phyloP scores from a whole-genome alignment of 768 basidiomycete genomes.

The Suillus brevipes region DNA sequence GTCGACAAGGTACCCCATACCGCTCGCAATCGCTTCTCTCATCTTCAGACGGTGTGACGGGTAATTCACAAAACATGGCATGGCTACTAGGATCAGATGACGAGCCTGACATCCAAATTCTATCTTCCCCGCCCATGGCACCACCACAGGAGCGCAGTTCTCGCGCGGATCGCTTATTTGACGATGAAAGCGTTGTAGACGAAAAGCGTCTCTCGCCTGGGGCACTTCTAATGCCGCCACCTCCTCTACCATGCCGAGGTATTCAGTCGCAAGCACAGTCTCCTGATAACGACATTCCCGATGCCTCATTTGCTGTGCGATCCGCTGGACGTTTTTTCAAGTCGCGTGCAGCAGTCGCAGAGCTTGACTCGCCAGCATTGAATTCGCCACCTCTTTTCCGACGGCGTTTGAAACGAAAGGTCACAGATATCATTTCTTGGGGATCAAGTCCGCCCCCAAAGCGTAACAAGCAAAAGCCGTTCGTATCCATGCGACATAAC shows the following conservation, averaged over 20 bases:
- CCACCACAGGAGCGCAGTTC: slow-evolving; percentile 12
- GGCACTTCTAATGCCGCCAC: slow-evolving; percentile 35
- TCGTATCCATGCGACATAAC: slow-evolving; percentile 38
- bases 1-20: slow-evolving; percentile 16
- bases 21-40: slow-evolving; percentile 17
- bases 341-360: slow-evolving; percentile 24
- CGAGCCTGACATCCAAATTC: slow-evolving; percentile 51
- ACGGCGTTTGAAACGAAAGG: slow-evolving; percentile 28
- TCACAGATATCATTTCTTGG: slow-evolving; percentile 26
- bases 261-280: slow-evolving; percentile 20
- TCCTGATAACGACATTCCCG: slow-evolving; percentile 31
- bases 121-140: slow-evolving; percentile 49
- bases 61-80: slow-evolving; percentile 46
- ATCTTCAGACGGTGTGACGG: slow-evolving; percentile 7
- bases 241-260: slow-evolving; percentile 30
- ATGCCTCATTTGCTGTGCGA: slow-evolving; percentile 48
- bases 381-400: slow-evolving; percentile 34
- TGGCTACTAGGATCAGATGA: slow-evolving; percentile 72
- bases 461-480: slow-evolving; percentile 16
- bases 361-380: slow-evolving; percentile 32
- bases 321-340: slow-evolving; percentile 33
- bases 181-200: slow-evolving; percentile 26
- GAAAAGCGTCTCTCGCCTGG: slow-evolving; percentile 19
- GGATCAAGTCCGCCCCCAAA: slow-evolving; percentile 24
- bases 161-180: slow-evolving; percentile 3